Evolutionary conservation across 306 rosid species (phyloP).

Genomic region (Urtica urens): DNA sequence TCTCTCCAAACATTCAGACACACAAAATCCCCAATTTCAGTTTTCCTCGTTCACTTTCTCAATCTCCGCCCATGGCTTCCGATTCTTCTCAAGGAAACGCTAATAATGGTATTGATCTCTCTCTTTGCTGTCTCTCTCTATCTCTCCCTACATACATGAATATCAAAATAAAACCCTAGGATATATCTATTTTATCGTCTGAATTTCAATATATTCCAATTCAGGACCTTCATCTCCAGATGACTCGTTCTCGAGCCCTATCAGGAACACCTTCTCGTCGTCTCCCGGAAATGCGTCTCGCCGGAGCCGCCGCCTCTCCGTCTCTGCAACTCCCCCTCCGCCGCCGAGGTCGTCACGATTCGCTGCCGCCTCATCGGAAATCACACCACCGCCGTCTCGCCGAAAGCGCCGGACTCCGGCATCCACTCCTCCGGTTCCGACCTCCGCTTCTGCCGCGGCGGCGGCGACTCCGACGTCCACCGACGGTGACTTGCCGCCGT

Average conservation of each 20-base stretch:
- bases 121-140: neutral
- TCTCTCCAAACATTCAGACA: neutral
- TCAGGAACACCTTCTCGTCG: slow-evolving; percentile 66
- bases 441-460: slow-evolving; percentile 45
- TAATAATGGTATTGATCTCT: slow-evolving; percentile 40
- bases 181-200: neutral
- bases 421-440: slow-evolving; percentile 20
- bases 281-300: slow-evolving; percentile 33
- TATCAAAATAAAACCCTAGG: neutral
- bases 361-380: slow-evolving; percentile 58
- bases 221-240: slow-evolving; percentile 80
- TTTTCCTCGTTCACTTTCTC: slow-evolving; percentile 2
- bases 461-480: slow-evolving; percentile 51
- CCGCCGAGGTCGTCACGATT: slow-evolving; percentile 49
- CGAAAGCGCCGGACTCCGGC: slow-evolving; percentile 24
- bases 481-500: slow-evolving; percentile 49
- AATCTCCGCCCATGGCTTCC: slow-evolving; percentile 52
- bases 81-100: slow-evolving; percentile 52
- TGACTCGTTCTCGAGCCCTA: slow-evolving; percentile 75
- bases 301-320: slow-evolving; percentile 40
- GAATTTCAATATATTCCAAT: neutral
- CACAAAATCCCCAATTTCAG: neutral
- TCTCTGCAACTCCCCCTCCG: slow-evolving; percentile 64
- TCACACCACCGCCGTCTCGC: slow-evolving; percentile 49
- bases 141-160: neutral